Percentiles rank a stretch among this genome's conserved stretches.
Conservation (phyloP, 331 rosid genomes). For the Erythrophleum ivorense region DNA sequence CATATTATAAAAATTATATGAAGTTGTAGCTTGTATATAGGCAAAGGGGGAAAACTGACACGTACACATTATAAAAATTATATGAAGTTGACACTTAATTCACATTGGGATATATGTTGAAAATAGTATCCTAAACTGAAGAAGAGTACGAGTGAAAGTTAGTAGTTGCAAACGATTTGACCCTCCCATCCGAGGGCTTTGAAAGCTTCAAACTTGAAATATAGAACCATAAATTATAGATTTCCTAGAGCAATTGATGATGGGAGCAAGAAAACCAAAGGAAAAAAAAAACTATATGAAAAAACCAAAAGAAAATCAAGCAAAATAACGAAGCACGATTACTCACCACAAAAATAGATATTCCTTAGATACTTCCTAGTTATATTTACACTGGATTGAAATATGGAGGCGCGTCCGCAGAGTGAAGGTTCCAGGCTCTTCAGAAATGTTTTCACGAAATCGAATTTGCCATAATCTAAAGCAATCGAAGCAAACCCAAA, state of each 20-base stretch:
- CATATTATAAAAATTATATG: no score
- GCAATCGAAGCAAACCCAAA: background rate
- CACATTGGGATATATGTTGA: background rate
- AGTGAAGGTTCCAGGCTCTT: conserved; percentile 39
- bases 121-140: background rate
- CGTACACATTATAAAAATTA: background rate
- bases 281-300: background rate
- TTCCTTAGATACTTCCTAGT: conserved; percentile 40
- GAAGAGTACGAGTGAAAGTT: background rate
- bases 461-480: conserved; percentile 49
- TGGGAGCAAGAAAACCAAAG: background rate
- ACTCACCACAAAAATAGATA: conserved; percentile 51
- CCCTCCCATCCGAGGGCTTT: background rate
- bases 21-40: background rate
- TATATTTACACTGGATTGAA: conserved; percentile 26
- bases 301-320: background rate
- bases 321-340: background rate
- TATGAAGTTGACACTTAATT: background rate
- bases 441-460: conserved; percentile 30
- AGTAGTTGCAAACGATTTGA: background rate
- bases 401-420: conserved; percentile 40
- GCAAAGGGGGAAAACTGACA: background rate
- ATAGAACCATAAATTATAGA: background rate
- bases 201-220: conserved; percentile 19
- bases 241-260: background rate